A percentile compares a stretch with the other conserved stretches of the same genome.
These are phyloP conservation scores for Exophiala sideris DNA, from an alignment of 2,329 filamentous ascomycete genomes.

Conservation along the genomic window DNA sequence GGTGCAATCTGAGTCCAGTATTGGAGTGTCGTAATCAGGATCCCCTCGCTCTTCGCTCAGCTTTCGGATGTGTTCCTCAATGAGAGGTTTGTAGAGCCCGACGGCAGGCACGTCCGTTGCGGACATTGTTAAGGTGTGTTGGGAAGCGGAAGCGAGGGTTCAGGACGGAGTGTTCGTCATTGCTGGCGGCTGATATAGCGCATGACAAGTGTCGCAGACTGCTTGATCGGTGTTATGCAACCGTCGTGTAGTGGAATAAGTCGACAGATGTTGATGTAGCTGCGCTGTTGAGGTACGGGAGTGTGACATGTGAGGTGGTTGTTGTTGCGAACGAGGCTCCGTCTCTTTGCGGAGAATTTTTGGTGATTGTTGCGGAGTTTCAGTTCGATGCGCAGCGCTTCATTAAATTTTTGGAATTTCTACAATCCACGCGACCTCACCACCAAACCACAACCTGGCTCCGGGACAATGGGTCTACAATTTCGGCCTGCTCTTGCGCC, in stretches of 20 bases:
- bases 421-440: background rate
- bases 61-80: constrained; percentile 14
- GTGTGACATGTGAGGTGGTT: too few relatives aligned
- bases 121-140: constrained; percentile 14
- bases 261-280: too few relatives aligned
- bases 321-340: too few relatives aligned
- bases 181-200: background rate
- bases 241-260: too few relatives aligned
- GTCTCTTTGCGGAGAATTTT: too few relatives aligned
- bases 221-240: too few relatives aligned
- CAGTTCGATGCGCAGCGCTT: background rate
- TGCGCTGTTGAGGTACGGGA: too few relatives aligned
- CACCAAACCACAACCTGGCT: background rate
- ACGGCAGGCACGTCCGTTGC: constrained; percentile 21
- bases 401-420: constrained; percentile 1
- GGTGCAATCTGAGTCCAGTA: constrained; percentile 21
- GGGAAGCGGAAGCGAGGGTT: background rate
- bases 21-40: constrained; percentile 11
- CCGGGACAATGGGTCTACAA: constrained; percentile 31
- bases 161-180: background rate
- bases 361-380: too few relatives aligned
- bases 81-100: constrained; percentile 20
- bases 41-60: constrained; percentile 14
- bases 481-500: constrained; percentile 58
- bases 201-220: too few relatives aligned